These are phyloP conservation scores for Solanum aculeatissimum DNA, from an alignment of 305 asterid genomes.

Conservation along the genomic window DNA sequence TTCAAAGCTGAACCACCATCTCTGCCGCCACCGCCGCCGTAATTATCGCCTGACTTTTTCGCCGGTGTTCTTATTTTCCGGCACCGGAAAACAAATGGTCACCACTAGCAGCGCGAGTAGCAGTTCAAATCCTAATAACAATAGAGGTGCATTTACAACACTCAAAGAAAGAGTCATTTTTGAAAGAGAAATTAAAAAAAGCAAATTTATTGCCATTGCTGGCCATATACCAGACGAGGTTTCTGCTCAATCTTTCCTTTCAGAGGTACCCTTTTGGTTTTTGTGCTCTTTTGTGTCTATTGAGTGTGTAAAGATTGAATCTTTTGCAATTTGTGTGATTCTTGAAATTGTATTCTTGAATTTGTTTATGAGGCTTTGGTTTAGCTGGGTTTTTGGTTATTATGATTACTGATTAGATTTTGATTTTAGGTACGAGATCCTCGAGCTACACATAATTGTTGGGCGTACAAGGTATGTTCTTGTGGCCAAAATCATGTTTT, in stretches of 20 bases:
- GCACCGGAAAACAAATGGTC: slow-evolving; percentile 18
- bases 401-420: background rate
- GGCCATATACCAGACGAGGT: slow-evolving; percentile 64
- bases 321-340: background rate
- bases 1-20: background rate
- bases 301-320: background rate
- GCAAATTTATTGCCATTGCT: slow-evolving; percentile 91
- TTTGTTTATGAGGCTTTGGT: background rate
- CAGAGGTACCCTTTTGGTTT: slow-evolving; percentile 36
- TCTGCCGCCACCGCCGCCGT: background rate
- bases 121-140: background rate
- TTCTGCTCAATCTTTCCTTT: slow-evolving; percentile 58
- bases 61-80: slow-evolving; percentile 1
- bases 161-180: slow-evolving; percentile 51
- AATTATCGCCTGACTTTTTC: background rate
- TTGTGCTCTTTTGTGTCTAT: background rate
- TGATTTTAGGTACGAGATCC: slow-evolving; percentile 61
- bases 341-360: background rate
- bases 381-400: background rate
- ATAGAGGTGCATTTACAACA: slow-evolving; percentile 49
- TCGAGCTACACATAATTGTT: slow-evolving; percentile 88
- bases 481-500: background rate
- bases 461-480: slow-evolving; percentile 81
- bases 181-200: slow-evolving; percentile 68
- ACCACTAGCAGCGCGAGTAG: slow-evolving; percentile 15